These are phyloP conservation scores for Backusella mclennaniae DNA, from an alignment of 192 early-diverging fungal species.

Conservation along the genomic window DNA sequence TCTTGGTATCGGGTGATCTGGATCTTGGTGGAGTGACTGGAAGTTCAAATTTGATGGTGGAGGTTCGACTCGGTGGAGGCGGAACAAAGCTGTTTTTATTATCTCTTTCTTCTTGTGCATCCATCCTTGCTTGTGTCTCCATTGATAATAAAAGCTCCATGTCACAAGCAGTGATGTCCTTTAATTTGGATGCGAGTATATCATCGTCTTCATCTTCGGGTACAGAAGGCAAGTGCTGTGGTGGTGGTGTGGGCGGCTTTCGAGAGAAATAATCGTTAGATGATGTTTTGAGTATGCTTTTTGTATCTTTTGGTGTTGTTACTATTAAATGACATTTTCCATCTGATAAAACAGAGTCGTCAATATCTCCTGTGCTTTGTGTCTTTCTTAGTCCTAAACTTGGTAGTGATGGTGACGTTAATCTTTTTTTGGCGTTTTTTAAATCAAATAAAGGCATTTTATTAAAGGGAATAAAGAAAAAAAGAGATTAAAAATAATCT, in stretches of 20 bases:
- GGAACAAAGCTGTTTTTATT: slow-evolving; percentile 1
- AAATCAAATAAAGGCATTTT: slow-evolving; percentile 12
- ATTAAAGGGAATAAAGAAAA: background rate
- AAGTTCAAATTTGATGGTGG: slow-evolving; percentile 28
- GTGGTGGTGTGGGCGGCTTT: background rate
- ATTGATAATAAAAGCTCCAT: slow-evolving; percentile 25
- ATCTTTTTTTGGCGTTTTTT: slow-evolving; percentile 7
- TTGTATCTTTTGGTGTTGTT: background rate
- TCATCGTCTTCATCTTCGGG: background rate
- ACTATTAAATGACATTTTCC: background rate
- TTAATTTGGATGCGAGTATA: slow-evolving; percentile 12
- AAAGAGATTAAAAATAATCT: background rate
- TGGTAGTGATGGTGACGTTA: background rate
- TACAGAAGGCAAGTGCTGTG: background rate
- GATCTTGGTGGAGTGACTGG: slow-evolving; percentile 28
- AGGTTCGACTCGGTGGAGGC: slow-evolving; percentile 18
- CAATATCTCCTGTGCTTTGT: background rate
- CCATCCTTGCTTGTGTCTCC: slow-evolving; percentile 32
- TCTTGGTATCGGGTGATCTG: slow-evolving; percentile 11
- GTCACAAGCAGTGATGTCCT: slow-evolving; percentile 18
- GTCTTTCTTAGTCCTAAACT: background rate
- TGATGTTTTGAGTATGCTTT: background rate
- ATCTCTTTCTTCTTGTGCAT: slow-evolving; percentile 18
- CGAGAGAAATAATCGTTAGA: background rate
- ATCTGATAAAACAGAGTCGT: background rate